These are phyloP conservation scores for Tylopilus sp. DNA, from an alignment of 768 basidiomycete genomes.

Conservation along the genomic window DNA sequence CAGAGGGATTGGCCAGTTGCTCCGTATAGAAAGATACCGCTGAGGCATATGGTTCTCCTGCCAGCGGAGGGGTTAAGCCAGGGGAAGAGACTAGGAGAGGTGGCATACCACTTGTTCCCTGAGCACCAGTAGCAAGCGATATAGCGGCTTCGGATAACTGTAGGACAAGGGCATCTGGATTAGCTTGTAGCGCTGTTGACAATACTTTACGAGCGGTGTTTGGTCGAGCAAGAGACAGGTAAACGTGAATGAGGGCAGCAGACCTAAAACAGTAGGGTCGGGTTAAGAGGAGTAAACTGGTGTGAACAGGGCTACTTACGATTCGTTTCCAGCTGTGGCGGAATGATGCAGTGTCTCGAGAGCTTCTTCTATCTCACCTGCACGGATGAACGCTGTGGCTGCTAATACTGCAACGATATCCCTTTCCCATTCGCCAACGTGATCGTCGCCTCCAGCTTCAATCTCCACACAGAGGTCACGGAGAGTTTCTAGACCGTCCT, in stretches of 20 bases:
- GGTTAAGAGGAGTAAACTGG: not conserved
- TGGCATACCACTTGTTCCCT: constrained; percentile 45
- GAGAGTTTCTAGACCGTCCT: constrained; percentile 72
- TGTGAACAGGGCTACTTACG: constrained; percentile 46
- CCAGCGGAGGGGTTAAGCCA: not conserved
- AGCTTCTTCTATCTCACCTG: constrained; percentile 88
- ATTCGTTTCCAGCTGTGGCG: constrained; percentile 78
- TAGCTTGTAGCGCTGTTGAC: constrained; percentile 77
- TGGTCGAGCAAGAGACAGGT: constrained; percentile 84
- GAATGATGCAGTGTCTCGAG: constrained; percentile 77
- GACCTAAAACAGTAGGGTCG: constrained; percentile 47
- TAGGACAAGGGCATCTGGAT: constrained; percentile 86
- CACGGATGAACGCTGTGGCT: constrained; percentile 81
- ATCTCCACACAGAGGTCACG: constrained; percentile 85
- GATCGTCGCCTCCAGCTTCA: constrained; percentile 68
- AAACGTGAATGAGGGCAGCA: constrained; percentile 79
- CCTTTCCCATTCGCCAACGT: constrained; percentile 65
- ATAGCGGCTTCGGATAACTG: constrained; percentile 87
- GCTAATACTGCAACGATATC: constrained; percentile 74
- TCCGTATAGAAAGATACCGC: constrained; percentile 71
- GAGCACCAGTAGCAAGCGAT: constrained; percentile 70
- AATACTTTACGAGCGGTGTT: constrained; percentile 87
- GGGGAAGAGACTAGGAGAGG: constrained; percentile 24
- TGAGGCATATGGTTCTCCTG: constrained; percentile 35
- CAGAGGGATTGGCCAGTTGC: constrained; percentile 75